Base-by-base conservation (phyloP, 495 filamentous ascomycete species). In the Aspergillus avenaceus region DNA sequence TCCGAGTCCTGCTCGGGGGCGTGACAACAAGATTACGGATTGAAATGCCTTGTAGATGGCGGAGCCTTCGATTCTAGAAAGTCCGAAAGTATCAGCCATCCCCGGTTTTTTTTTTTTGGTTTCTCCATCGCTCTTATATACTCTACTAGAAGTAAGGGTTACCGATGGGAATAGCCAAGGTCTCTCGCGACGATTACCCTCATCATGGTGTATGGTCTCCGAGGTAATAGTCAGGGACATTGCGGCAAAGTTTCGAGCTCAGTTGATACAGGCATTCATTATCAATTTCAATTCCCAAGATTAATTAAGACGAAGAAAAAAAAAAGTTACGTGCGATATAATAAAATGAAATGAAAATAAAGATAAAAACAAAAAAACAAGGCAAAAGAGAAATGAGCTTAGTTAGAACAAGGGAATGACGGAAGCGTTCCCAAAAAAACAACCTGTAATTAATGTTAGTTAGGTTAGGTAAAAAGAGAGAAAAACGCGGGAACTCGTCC, bases 1-100 rank as follows among this genome's bases (percentile, higher is more conserved):
- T 86, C 34, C 82, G 81, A 45, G 79, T 68, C 34, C 81, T 74
- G 12, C 63, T 70, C 16, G 69, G 49, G 13, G 73, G 73, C 19
- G 67, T 67, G 41, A 91, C 82, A 47, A 82, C 79, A 28, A 97
- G 73, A 64, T 97, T 98, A 41, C 93, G 88, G 19, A 97, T 69
- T 40, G 86, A 91, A 41, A 98, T 83, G 44, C 88, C 90, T 54
- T 87, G 83, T 13, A 98, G 76, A 72, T 97, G 91, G 44, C 93
- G 84, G 23, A 98, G 76, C 64, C 86, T 91, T 56, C 91, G 84
- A 63, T 95, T 96, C 83, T 95, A 59, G 12, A 26, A 29, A 16
- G n/a, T 5, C 0, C 34, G 13, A 25, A 18, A 41, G 41, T 8
- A 63, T 59, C 40, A 53, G 47, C 22, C 40, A 32, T 26, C 11